Evolutionary conservation across 768 basidiomycete species (phyloP).

Genomic region (Leccinum fibrillosum): DNA sequence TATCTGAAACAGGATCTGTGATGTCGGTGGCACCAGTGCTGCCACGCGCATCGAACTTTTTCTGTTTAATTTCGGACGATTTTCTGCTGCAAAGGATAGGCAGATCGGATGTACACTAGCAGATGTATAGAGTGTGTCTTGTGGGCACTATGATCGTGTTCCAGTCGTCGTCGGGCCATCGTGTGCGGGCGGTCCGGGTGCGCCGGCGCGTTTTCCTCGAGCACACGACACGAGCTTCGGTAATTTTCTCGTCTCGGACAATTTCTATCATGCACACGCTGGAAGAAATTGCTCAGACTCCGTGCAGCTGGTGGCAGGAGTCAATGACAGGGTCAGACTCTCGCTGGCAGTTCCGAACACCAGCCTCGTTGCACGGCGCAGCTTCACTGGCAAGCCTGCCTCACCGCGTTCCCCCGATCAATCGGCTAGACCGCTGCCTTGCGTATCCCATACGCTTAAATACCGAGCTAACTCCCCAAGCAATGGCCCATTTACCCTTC

Average conservation of each 20-base stretch:
- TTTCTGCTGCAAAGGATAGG: background rate
- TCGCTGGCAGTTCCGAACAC: background rate
- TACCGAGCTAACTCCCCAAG: slow-evolving; percentile 2
- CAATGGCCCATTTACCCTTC: slow-evolving; percentile 11
- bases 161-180: background rate
- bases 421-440: slow-evolving; percentile 9
- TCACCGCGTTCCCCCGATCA: slow-evolving; percentile 10
- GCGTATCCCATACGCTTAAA: slow-evolving; percentile 24
- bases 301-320: background rate
- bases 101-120: background rate
- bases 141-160: background rate
- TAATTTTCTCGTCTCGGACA: background rate
- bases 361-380: slow-evolving; percentile 28
- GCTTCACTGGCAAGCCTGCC: background rate
- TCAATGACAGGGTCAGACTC: background rate
- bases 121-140: background rate
- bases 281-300: background rate
- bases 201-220: background rate
- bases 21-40: background rate
- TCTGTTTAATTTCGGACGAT: background rate
- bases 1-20: background rate
- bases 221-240: background rate
- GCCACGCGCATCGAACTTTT: background rate
- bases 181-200: background rate
- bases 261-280: background rate